phyloP scores from a whole-genome alignment of 352 stramenopile genomes.

The Pythium angustatum region DNA sequence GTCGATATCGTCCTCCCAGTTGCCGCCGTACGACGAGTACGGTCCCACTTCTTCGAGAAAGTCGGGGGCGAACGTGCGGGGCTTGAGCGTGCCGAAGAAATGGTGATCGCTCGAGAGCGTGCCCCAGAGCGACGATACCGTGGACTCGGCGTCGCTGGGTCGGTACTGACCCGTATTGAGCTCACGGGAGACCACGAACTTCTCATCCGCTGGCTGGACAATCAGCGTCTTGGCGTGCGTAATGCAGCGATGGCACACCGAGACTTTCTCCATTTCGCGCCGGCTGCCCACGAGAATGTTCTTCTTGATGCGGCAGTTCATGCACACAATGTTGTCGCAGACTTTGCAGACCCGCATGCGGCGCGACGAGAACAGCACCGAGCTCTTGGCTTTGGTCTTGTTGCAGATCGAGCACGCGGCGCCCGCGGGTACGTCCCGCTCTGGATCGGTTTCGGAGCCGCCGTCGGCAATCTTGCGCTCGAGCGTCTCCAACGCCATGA shows the following conservation, averaged over 20 bases:
- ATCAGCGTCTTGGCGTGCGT: constrained; percentile 34
- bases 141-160: constrained; percentile 1
- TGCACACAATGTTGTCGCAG: constrained; percentile 45
- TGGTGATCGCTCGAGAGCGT: constrained; percentile 14
- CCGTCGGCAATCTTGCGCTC: constrained; percentile 23
- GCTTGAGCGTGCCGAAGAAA: constrained; percentile 18
- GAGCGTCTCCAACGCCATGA: constrained; percentile 32
- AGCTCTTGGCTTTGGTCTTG: constrained; percentile 5
- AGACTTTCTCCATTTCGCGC: constrained; percentile 23
- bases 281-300: constrained; percentile 38
- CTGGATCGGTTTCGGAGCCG: constrained; percentile 4
- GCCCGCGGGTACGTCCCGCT: not conserved
- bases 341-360: constrained; percentile 36
- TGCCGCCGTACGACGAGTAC: constrained; percentile 4
- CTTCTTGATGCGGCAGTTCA: constrained; percentile 50
- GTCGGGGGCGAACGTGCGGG: not conserved
- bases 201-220: constrained; percentile 28
- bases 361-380: constrained; percentile 24
- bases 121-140: constrained; percentile 4
- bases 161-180: not conserved
- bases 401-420: constrained; percentile 27
- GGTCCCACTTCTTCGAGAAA: constrained; percentile 4
- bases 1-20: constrained; percentile 4
- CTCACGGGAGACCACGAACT: constrained; percentile 22
- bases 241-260: constrained; percentile 44